phyloP scores from a whole-genome alignment of 257 asterid genomes.

The Penstemon newberryi region DNA sequence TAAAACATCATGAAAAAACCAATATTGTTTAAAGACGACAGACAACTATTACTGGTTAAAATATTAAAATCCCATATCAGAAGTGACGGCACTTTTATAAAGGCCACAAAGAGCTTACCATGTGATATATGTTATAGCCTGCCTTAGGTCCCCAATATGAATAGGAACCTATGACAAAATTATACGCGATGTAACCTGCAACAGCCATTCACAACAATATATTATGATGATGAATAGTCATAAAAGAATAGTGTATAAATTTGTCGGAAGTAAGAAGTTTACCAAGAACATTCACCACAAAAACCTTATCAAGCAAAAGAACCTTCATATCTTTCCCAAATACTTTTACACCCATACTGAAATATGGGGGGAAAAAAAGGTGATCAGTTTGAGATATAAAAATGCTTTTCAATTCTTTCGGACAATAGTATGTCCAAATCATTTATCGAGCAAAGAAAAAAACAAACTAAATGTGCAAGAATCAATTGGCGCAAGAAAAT shows the following conservation, averaged over 20 bases:
- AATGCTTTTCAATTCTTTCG: neutral
- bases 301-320: slow-evolving; percentile 70
- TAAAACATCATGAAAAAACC: neutral
- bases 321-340: slow-evolving; percentile 63
- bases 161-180: slow-evolving; percentile 95
- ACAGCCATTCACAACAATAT: slow-evolving; percentile 26
- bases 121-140: slow-evolving; percentile 83
- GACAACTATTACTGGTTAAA: no score
- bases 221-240: slow-evolving; percentile 22
- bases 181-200: slow-evolving; percentile 92
- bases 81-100: neutral
- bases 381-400: slow-evolving; percentile 16
- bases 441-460: slow-evolving; percentile 19
- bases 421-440: neutral
- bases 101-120: slow-evolving; percentile 57
- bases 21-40: no score
- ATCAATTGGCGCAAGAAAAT: slow-evolving; percentile 19
- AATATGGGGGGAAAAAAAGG: slow-evolving; percentile 9
- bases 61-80: neutral
- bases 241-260: slow-evolving; percentile 7
- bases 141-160: slow-evolving; percentile 99
- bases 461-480: slow-evolving; percentile 14
- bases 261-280: slow-evolving; percentile 31
- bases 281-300: slow-evolving; percentile 91
- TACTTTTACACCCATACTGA: slow-evolving; percentile 44